Base-by-base conservation (phyloP, 139 green algal species). In the Protoeuglena noctilucae region DNA sequence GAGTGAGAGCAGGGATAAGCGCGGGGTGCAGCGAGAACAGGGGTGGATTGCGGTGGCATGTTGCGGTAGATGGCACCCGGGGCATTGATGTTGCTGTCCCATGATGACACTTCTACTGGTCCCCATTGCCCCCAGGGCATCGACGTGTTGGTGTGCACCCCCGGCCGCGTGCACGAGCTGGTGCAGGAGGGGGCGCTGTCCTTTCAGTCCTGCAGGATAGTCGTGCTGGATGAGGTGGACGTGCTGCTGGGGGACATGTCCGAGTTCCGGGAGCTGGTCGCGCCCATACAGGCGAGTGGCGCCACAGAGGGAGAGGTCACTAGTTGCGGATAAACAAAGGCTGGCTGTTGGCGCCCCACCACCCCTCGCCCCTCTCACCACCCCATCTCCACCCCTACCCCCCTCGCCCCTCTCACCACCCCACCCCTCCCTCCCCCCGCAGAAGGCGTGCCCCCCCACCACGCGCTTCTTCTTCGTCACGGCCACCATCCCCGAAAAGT, bases 221-320 rank as follows among this genome's bases (percentile, higher is more conserved):
- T 93, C 7, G 83, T 95, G 25, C 60, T 88, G 63, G 86, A 95
- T 62, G 86, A 95, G 68, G 78, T 78, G 54, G 86, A 95, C 54
- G 72, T 93, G 47, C 74, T 95, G 60, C 67, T 89, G 63, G 80
- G 80, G 70, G 61, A 62, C 24, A 22, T n/a, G 2, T 48, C 45
- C 43, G 62, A 55, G 26, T 63, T 69, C 41, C 28, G 31, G 46
- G 17, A 58, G 40, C 41, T 64, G 26, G 50, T 51, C n/a, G n/a
- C n/a, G n/a, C n/a, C n/a, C n/a, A n/a, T n/a, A n/a, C n/a, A n/a
- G n/a, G n/a, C n/a, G n/a, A n/a, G n/a, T n/a, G n/a, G n/a, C n/a
- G n/a, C n/a, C n/a, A n/a, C n/a, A n/a, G n/a, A n/a, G n/a, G n/a
- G n/a, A n/a, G n/a, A n/a, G n/a, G n/a, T n/a, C n/a, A n/a, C n/a